These are phyloP conservation scores for Barbarea vulgaris DNA, from an alignment of 345 rosid species.

Conservation along the genomic window DNA sequence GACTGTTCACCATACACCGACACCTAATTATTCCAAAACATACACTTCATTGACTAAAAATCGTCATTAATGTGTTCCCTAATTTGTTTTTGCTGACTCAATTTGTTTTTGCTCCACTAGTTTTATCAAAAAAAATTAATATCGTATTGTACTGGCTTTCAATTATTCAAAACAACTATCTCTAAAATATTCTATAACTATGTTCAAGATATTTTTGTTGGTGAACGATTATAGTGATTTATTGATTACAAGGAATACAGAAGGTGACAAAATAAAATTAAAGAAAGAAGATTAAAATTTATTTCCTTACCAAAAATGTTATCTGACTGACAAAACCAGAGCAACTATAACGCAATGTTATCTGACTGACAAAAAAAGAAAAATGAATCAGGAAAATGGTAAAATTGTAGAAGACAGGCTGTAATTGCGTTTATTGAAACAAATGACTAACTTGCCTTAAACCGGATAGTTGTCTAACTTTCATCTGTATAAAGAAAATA, in stretches of 20 bases:
- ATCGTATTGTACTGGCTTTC: neutral
- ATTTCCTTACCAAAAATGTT: neutral
- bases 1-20: slow-evolving; percentile 8
- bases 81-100: neutral
- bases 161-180: neutral
- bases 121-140: neutral
- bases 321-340: neutral
- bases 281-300: neutral
- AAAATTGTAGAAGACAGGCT: neutral
- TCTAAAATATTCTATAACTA: too few relatives aligned
- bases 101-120: neutral
- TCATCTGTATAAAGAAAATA: neutral
- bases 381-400: neutral
- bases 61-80: neutral
- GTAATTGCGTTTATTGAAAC: slow-evolving; percentile 18
- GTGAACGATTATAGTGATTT: neutral
- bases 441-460: slow-evolving; percentile 12
- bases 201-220: neutral
- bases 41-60: neutral
- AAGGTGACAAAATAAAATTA: neutral
- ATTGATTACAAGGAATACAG: neutral
- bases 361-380: too few relatives aligned
- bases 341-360: neutral
- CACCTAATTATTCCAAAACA: slow-evolving; percentile 17
- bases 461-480: slow-evolving; percentile 26